phyloP scores from a whole-genome alignment of 306 rosid species.

The Citrullus amarus region DNA sequence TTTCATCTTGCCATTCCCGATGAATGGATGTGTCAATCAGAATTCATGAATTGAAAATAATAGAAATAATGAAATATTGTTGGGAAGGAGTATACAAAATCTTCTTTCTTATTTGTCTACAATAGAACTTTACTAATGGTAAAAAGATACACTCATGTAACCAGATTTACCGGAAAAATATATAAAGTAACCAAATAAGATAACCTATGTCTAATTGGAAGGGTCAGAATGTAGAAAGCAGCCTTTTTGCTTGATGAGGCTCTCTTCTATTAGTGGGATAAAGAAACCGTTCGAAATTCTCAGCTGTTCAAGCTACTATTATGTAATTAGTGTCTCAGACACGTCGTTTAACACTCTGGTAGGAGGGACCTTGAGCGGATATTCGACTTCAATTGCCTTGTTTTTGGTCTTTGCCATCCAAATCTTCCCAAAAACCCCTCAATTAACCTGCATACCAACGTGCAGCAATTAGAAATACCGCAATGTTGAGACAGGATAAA shows the following conservation, averaged over 20 bases:
- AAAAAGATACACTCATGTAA: not conserved
- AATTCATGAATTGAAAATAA: not conserved
- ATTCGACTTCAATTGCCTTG: conserved; percentile 21
- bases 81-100: conserved; percentile 1
- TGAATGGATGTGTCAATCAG: not conserved
- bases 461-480: not conserved
- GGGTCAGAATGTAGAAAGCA: not conserved
- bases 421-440: conserved; percentile 74
- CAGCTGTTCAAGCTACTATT: not conserved
- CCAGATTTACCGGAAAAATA: not conserved
- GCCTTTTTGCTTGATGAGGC: not conserved
- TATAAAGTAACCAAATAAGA: not conserved
- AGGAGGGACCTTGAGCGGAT: conserved; percentile 18
- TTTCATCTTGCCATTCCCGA: not conserved
- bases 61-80: not conserved
- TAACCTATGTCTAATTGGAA: not conserved
- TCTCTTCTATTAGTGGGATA: not conserved
- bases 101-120: not conserved
- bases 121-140: not conserved
- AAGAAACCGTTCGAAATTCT: not conserved
- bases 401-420: conserved; percentile 58
- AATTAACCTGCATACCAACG: conserved; percentile 46
- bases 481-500: not conserved
- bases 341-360: conserved; percentile 7
- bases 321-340: conserved; percentile 6